Conservation (phyloP, 768 basidiomycete genomes). For the Botryobasidium botryosum region DNA sequence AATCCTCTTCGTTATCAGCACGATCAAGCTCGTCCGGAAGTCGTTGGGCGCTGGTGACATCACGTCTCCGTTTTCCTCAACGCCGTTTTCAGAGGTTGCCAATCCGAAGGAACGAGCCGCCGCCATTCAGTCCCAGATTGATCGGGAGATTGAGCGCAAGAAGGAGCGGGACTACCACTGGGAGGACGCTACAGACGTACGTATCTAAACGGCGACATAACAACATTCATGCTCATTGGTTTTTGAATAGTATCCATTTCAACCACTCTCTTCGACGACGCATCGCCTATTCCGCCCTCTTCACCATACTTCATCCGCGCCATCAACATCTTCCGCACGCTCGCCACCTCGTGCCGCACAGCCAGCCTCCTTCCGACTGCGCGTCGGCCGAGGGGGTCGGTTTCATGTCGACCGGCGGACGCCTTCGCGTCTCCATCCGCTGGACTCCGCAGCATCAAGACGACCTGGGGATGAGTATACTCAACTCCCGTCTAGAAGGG, state of each 20-base stretch:
- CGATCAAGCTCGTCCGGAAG: slow-evolving; percentile 8
- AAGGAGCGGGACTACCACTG: slow-evolving; percentile 73
- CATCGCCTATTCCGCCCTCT: slow-evolving; percentile 53
- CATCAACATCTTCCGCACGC: slow-evolving; percentile 21
- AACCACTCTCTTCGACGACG: slow-evolving; percentile 40
- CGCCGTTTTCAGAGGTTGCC: slow-evolving; percentile 13
- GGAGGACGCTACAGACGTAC: slow-evolving; percentile 77
- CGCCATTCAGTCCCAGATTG: slow-evolving; percentile 43
- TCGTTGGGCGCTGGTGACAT: slow-evolving; percentile 24
- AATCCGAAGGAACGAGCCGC: slow-evolving; percentile 40
- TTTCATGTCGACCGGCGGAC: slow-evolving; percentile 53
- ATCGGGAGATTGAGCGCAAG: slow-evolving; percentile 39
- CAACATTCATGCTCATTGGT: slow-evolving; percentile 7
- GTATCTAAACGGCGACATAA: slow-evolving; percentile 14
- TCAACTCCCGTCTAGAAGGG: slow-evolving; percentile 10
- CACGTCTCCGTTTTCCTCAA: slow-evolving; percentile 23
- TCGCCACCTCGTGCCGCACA: slow-evolving; percentile 7
- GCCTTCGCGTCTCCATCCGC: slow-evolving; percentile 4
- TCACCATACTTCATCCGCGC: slow-evolving; percentile 20
- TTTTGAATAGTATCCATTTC: slow-evolving; percentile 43
- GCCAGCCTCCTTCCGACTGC: slow-evolving; percentile 36
- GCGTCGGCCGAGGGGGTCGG: slow-evolving; percentile 72
- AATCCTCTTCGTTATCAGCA: background rate
- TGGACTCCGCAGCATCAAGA: slow-evolving; percentile 7
- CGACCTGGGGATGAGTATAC: slow-evolving; percentile 1